Percentiles rank a stretch among this genome's conserved stretches.
These are phyloP conservation scores for Quercus dentata DNA, from an alignment of 306 rosid species.

Conservation along the genomic window DNA sequence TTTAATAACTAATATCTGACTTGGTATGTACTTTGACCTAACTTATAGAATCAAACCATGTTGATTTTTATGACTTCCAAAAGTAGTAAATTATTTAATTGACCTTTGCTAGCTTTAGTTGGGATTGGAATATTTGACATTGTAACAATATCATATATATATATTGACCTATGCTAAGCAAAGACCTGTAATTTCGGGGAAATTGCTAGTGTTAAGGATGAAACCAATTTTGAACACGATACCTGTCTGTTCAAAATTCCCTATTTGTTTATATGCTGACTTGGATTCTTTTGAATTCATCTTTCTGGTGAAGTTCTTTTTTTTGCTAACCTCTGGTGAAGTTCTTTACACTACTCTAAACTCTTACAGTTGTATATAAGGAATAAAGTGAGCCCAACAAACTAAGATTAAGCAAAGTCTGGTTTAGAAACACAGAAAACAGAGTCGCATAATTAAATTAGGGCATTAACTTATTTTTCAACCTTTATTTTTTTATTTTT, in stretches of 20 bases:
- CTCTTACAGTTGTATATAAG: background rate
- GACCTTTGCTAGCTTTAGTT: background rate
- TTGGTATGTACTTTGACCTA: background rate
- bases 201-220: background rate
- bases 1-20: background rate
- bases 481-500: too few species aligned
- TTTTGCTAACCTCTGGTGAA: too few species aligned
- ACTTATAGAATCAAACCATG: background rate
- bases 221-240: background rate
- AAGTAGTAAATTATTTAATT: background rate
- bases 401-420: too few species aligned
- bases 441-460: too few species aligned
- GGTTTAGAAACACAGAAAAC: too few species aligned
- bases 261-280: background rate
- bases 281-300: too few species aligned
- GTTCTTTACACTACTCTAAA: slow-evolving; percentile 1
- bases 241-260: background rate
- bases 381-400: too few species aligned
- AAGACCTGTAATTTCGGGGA: background rate
- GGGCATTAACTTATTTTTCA: too few species aligned
- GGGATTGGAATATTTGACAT: background rate
- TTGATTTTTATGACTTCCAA: background rate
- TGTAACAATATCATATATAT: too few species aligned
- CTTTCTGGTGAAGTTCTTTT: background rate
- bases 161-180: background rate